These are phyloP conservation scores for Yarrowia alimentaria DNA, from an alignment of 805 yeast species.

Conservation along the genomic window DNA sequence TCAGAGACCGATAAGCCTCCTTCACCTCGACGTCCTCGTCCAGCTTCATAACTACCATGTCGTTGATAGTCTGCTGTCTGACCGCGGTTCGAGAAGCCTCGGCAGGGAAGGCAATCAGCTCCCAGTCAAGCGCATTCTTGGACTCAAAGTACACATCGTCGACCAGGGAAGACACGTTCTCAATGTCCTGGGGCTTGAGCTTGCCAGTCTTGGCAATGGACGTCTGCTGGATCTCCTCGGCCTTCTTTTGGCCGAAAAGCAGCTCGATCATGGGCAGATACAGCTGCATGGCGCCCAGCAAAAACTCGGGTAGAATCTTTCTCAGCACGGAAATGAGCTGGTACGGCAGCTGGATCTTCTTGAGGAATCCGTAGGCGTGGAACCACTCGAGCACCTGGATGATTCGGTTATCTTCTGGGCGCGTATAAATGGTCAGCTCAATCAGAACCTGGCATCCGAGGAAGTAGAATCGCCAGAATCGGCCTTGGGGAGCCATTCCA, in stretches of 20 bases:
- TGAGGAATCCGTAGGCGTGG: conserved; percentile 32
- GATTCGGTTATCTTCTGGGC: conserved; percentile 29
- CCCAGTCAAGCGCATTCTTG: conserved; percentile 23
- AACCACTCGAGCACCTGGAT: conserved; percentile 30
- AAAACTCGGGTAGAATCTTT: conserved; percentile 22
- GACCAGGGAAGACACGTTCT: conserved; percentile 11
- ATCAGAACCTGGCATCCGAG: conserved; percentile 30
- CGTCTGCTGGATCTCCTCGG: conserved; percentile 15
- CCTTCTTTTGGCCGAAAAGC: conserved; percentile 11
- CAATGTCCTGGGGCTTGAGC: conserved; percentile 24
- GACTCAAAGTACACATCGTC: conserved; percentile 21
- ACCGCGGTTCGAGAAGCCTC: background rate
- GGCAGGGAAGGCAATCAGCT: conserved; percentile 10
- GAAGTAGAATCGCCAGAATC: conserved; percentile 35
- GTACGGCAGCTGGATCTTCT: conserved; percentile 26
- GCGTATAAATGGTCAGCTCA: conserved; percentile 35
- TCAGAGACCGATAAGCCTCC: conserved; percentile 9
- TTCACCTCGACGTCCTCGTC: conserved; percentile 24
- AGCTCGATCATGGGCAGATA: conserved; percentile 23
- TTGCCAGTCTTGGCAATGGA: conserved; percentile 20
- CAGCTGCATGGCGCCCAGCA: conserved; percentile 17
- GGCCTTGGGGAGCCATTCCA: conserved; percentile 30
- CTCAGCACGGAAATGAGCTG: conserved; percentile 21
- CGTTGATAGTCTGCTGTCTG: conserved; percentile 8
- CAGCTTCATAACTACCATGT: conserved; percentile 18